Conservation (phyloP, 108 stramenopile species). For the Conticribra weissflogii region DNA sequence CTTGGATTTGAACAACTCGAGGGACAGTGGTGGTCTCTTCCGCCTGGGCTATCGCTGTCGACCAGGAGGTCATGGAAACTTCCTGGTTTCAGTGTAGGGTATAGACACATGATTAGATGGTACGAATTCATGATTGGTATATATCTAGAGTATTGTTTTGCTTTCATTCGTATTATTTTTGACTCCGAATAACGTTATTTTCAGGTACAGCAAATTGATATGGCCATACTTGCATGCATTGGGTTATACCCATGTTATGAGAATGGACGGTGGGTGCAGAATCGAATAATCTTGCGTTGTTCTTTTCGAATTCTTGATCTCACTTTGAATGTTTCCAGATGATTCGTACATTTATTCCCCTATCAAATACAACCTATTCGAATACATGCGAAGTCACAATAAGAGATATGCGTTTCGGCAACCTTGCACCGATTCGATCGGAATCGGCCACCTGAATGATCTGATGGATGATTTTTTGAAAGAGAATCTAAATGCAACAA, state of each 20-base stretch:
- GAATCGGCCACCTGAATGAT: constrained; percentile 20
- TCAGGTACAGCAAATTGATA: constrained; percentile 65
- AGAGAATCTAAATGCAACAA: constrained; percentile 23
- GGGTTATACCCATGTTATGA: constrained; percentile 64
- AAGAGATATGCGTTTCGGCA: constrained; percentile 69
- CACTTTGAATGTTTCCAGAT: too few relatives aligned
- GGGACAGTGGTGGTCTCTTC: constrained; percentile 1
- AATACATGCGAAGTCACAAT: constrained; percentile 53
- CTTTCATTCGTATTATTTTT: too few relatives aligned
- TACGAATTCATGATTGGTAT: not conserved
- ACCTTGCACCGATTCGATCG: constrained; percentile 62
- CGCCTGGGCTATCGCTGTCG: not conserved
- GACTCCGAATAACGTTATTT: too few relatives aligned
- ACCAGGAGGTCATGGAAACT: constrained; percentile 4
- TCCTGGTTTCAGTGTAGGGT: constrained; percentile 25
- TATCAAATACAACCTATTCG: constrained; percentile 68
- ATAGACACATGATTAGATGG: constrained; percentile 76
- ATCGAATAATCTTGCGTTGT: too few relatives aligned
- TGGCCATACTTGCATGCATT: constrained; percentile 56
- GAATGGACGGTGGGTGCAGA: too few relatives aligned
- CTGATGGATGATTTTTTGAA: constrained; percentile 9
- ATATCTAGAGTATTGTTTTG: too few relatives aligned
- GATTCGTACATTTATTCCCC: constrained; percentile 68
- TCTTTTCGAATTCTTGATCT: too few relatives aligned
- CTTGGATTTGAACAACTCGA: not conserved